A percentile compares a stretch with the other conserved stretches of the same genome.
Conservation (phyloP, 2,329 filamentous ascomycete species). For the Seiridium unicorne region DNA sequence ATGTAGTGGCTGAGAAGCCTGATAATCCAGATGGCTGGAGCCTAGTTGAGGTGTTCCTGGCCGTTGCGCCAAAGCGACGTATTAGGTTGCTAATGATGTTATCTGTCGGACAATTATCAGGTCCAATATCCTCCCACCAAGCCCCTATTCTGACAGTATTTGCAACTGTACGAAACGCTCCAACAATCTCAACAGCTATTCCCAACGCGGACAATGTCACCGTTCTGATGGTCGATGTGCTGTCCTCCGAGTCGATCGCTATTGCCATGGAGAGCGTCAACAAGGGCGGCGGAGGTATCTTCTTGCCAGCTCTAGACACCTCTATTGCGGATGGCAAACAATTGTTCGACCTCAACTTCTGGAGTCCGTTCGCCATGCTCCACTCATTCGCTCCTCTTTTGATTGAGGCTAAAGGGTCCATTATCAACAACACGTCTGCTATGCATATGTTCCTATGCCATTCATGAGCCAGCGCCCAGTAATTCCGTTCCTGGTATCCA, state of each 20-base stretch:
- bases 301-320: slow-evolving; percentile 12
- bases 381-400: slow-evolving; percentile 11
- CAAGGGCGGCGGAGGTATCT: slow-evolving; percentile 19
- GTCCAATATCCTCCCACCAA: no score
- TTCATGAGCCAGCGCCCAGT: slow-evolving; percentile 1
- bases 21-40: no score
- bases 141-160: neutral
- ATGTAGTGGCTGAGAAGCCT: no score
- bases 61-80: no score
- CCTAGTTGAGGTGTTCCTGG: no score
- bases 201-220: slow-evolving; percentile 7
- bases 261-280: slow-evolving; percentile 19
- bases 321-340: neutral
- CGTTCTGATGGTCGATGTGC: slow-evolving; percentile 11
- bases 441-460: neutral
- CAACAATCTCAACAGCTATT: slow-evolving; percentile 6
- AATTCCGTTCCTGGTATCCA: neutral
- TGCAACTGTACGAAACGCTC: slow-evolving; percentile 7
- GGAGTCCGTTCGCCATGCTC: slow-evolving; percentile 5
- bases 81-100: no score
- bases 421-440: slow-evolving; percentile 10
- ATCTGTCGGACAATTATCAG: no score
- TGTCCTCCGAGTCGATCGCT: slow-evolving; percentile 12
- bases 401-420: slow-evolving; percentile 2
- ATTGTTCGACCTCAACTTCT: slow-evolving; percentile 9